Percentiles rank a stretch among this genome's conserved stretches.
Conservation (phyloP, 23 red algal species). For the Gracilaria caudata region DNA sequence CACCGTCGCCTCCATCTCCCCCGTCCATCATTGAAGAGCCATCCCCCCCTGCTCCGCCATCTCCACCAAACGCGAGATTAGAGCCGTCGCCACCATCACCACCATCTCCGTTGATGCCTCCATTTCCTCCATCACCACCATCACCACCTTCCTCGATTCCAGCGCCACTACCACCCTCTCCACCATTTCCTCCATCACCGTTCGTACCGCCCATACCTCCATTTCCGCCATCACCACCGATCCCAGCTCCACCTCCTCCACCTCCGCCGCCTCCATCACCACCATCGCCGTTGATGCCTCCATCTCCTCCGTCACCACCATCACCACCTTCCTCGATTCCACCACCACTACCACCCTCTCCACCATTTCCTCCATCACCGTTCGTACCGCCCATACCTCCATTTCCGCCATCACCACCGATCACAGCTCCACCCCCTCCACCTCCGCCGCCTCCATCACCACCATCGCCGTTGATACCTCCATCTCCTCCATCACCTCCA, state of each 20-base stretch:
- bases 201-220: background rate
- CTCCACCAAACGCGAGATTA: background rate
- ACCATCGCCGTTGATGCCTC: background rate
- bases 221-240: background rate
- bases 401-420: background rate
- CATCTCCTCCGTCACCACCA: background rate
- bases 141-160: background rate
- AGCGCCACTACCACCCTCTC: background rate
- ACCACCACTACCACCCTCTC: background rate
- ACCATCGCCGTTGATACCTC: background rate
- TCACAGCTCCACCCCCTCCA: background rate
- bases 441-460: background rate
- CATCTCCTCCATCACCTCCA: slow-evolving; percentile 4
- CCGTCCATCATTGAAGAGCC: background rate
- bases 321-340: background rate
- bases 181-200: background rate
- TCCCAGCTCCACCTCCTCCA: background rate
- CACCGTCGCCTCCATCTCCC: too few species aligned
- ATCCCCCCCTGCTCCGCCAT: background rate
- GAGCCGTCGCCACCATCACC: background rate
- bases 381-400: background rate
- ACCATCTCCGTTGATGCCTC: background rate
- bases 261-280: background rate
- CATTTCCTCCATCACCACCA: background rate
- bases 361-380: background rate